phyloP scores from a whole-genome alignment of 2,329 filamentous ascomycete species.

The Colletotrichum sp. region DNA sequence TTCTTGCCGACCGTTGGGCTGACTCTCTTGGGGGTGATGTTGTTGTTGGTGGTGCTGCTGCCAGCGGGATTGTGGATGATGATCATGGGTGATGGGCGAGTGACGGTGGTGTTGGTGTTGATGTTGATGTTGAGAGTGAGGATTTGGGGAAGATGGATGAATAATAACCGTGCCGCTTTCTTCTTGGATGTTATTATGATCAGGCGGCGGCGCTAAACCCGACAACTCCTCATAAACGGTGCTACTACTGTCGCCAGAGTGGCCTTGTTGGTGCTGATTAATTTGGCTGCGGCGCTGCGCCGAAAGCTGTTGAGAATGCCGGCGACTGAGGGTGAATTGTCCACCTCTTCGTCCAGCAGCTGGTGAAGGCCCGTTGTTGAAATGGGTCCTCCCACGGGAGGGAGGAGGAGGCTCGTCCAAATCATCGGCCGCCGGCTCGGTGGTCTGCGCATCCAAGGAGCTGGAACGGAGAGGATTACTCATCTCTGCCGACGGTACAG shows the following conservation, averaged over 20 bases:
- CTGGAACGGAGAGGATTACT: conserved; percentile 17
- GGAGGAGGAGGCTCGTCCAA: neutral
- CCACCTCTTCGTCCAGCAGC: neutral
- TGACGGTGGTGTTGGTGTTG: neutral
- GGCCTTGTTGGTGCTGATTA: neutral
- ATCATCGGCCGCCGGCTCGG: neutral
- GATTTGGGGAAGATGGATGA: neutral
- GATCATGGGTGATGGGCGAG: neutral
- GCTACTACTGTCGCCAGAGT: neutral
- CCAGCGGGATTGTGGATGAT: neutral
- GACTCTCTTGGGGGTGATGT: neutral
- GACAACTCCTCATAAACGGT: neutral
- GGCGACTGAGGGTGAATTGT: neutral
- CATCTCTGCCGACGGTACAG: conserved; percentile 2
- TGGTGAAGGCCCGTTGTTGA: neutral
- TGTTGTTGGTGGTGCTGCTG: neutral
- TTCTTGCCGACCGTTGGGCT: neutral
- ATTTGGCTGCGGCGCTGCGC: neutral
- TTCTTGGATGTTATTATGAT: neutral
- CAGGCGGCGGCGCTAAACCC: neutral
- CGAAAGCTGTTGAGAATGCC: neutral
- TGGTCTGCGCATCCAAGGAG: neutral
- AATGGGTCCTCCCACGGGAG: neutral
- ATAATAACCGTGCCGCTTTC: neutral
- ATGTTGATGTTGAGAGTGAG: neutral